Evolutionary conservation across 495 filamentous ascomycete genomes (phyloP).

Genomic region (Pyrenopolyporus hunteri): DNA sequence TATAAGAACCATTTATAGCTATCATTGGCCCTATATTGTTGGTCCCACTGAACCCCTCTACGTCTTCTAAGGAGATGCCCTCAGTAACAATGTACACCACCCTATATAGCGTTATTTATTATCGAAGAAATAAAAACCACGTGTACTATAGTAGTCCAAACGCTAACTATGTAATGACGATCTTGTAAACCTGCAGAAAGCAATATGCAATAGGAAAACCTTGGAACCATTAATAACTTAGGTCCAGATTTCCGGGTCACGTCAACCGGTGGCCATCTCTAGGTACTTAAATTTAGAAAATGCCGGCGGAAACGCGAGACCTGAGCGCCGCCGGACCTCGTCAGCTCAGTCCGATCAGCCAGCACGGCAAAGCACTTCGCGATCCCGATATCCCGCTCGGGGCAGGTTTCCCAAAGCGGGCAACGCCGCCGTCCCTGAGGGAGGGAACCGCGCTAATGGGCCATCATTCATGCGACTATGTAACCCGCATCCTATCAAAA

Average conservation of each 20-base stretch:
- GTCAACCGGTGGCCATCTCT: neutral
- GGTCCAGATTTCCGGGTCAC: conserved; percentile 21
- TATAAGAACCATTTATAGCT: no score
- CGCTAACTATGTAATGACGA: neutral
- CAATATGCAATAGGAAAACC: neutral
- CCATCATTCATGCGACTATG: conserved; percentile 1
- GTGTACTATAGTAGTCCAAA: conserved; percentile 7
- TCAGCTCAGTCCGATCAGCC: conserved; percentile 12
- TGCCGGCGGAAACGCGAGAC: conserved; percentile 26
- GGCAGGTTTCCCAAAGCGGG: conserved; percentile 31
- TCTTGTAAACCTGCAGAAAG: neutral
- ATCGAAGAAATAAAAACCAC: conserved; percentile 4
- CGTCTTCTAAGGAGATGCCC: neutral
- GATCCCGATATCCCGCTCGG: conserved; percentile 37
- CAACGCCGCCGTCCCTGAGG: conserved; percentile 12
- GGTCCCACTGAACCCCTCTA: no score
- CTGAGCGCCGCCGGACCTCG: conserved; percentile 27
- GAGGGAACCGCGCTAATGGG: conserved; percentile 17
- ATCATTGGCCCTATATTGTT: no score
- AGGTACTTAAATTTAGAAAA: conserved; percentile 11
- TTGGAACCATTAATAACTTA: conserved; percentile 22
- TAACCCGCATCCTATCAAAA: conserved; percentile 16
- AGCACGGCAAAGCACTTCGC: conserved; percentile 20
- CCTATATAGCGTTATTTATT: neutral
- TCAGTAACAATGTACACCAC: neutral